Evolutionary conservation across 1,284 basidiomycete species (phyloP), one percentile per base, ranked within the genome.

Genomic region (Sporisorium graminicola): DNA sequence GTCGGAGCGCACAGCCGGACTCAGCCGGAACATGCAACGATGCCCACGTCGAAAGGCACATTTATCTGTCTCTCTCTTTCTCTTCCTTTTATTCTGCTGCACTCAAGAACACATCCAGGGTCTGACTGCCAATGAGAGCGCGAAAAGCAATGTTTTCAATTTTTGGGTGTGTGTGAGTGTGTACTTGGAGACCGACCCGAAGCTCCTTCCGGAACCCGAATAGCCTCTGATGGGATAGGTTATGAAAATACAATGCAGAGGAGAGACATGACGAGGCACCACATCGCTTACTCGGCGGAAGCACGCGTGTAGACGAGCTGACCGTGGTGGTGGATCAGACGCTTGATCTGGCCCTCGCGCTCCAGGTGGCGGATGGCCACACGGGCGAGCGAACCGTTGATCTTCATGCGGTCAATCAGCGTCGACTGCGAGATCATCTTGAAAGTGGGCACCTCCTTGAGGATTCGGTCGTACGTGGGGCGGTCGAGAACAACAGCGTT

Each of bases 371-470:
- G 89, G 88, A 99, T 98, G 69, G 94, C 95, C 80, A 94, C 88
- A 77, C 97, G 94, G 59, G 96, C 96, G 84, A 99, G 90, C 84
- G 92, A 93, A 74, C 96, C 97, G 88, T 95, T 96, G 88, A 99
- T 90, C 88, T 95, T 95, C 86, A 95, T 89, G 83, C 97, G 92
- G 89, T 99, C 97, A 86, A 99, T 98, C 88, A 99, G 92, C 88
- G 83, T 80, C 43, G 81, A 84, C 89, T 96, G 94, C 86, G 92
- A 93, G 91, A 99, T 95, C 90, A 99, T 94, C 87, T 94, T 94
- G 94, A 96, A 99, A 87, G 95, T 96, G 54, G 97, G 97, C 88
- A 96, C 95, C 88, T 99, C 97, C 91, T 99, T 99, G 86, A 98
- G 88, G 90, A 98, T 95, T 86, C 94, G 93, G 90, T 98, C 95